phyloP scores from a whole-genome alignment of 2,329 filamentous ascomycete species.

The Paradendryphiella salina region DNA sequence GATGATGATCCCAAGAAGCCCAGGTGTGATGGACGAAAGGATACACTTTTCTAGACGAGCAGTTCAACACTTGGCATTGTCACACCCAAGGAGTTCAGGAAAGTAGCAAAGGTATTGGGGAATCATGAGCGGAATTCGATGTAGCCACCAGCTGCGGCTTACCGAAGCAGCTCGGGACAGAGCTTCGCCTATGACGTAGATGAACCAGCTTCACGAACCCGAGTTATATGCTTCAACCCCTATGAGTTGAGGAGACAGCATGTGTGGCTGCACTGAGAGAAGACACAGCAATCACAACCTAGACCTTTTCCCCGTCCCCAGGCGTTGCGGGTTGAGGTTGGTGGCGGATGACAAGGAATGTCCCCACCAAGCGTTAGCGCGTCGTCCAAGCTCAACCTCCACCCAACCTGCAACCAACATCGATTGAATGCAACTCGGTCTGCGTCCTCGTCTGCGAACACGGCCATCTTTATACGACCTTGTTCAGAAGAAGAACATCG shows the following conservation, averaged over 20 bases:
- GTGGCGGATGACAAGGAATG: conserved; percentile 19
- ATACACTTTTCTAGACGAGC: conserved; percentile 11
- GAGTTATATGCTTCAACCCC: background rate
- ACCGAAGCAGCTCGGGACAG: conserved; percentile 3
- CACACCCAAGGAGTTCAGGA: no score
- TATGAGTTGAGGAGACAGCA: background rate
- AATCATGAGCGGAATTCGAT: background rate
- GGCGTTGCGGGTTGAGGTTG: background rate
- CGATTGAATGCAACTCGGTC: conserved; percentile 57
- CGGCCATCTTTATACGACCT: conserved; percentile 67
- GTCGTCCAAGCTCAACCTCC: conserved; percentile 18
- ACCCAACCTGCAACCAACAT: conserved; percentile 25
- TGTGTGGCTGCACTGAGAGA: background rate
- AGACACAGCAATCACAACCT: no score
- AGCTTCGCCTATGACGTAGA: conserved; percentile 23
- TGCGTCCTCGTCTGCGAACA: conserved; percentile 61
- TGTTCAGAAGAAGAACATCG: conserved; percentile 56
- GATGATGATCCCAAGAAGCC: conserved; percentile 16
- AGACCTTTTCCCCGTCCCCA: background rate
- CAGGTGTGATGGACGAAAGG: conserved; percentile 8
- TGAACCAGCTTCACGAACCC: background rate
- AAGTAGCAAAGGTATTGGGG: background rate
- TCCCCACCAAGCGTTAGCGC: conserved; percentile 20
- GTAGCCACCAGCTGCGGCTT: conserved; percentile 1
- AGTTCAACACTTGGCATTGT: background rate